phyloP scores from a whole-genome alignment of 441 rosid genomes.

The Macaranga tanarius region DNA sequence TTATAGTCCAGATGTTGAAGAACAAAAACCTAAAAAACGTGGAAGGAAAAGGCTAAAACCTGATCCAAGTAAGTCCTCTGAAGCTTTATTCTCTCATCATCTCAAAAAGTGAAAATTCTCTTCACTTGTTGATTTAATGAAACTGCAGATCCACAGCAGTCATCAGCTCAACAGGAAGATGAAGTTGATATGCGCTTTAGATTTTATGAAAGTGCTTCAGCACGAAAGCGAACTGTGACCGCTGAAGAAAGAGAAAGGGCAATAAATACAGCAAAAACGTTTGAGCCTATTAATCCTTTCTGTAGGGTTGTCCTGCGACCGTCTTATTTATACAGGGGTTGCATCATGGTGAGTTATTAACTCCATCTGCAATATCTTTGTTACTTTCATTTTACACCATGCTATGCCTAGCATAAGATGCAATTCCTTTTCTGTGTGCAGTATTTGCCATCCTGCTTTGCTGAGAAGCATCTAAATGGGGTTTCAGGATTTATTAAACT shows the following conservation, averaged over 20 bases:
- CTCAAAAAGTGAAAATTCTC: constrained; percentile 24
- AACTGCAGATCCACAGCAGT: constrained; percentile 48
- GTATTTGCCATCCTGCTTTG: constrained; percentile 97
- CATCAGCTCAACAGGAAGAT: constrained; percentile 44
- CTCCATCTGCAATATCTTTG: not conserved
- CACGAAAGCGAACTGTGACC: constrained; percentile 88
- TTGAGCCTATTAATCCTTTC: constrained; percentile 89
- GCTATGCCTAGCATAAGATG: not conserved
- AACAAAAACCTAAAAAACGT: constrained; percentile 52
- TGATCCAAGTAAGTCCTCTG: constrained; percentile 64
- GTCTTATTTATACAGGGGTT: constrained; percentile 91
- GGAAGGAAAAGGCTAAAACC: constrained; percentile 75
- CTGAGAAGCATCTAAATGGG: constrained; percentile 83
- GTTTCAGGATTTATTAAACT: constrained; percentile 88
- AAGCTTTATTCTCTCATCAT: constrained; percentile 8
- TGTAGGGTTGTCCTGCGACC: constrained; percentile 97
- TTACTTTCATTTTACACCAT: not conserved
- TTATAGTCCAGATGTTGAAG: constrained; percentile 35
- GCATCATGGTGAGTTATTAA: constrained; percentile 78
- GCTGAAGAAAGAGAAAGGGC: constrained; percentile 96
- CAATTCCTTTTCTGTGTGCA: constrained; percentile 34
- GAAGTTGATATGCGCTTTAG: constrained; percentile 67
- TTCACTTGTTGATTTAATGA: constrained; percentile 21
- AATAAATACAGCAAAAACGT: constrained; percentile 83
- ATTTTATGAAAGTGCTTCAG: constrained; percentile 95